phyloP scores from a whole-genome alignment of 805 yeast genomes.

The Tetrapisispora phaffii region DNA sequence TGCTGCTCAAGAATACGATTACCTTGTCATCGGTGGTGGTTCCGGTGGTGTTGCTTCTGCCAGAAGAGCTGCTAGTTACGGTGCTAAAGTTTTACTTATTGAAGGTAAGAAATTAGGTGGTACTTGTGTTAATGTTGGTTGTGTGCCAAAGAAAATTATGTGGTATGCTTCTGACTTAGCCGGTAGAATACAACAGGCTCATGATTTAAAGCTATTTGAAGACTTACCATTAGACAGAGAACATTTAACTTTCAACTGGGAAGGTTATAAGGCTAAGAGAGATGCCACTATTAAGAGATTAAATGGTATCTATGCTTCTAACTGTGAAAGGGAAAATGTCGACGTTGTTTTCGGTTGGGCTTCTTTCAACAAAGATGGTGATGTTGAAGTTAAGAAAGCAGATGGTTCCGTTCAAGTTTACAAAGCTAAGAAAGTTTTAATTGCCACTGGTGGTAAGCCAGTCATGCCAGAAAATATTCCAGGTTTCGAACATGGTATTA shows the following conservation, averaged over 20 bases:
- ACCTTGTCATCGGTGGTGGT: slow-evolving; percentile 96
- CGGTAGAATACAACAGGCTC: slow-evolving; percentile 58
- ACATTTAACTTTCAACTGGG: slow-evolving; percentile 70
- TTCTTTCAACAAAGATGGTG: slow-evolving; percentile 55
- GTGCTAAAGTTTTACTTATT: slow-evolving; percentile 75
- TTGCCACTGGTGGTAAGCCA: slow-evolving; percentile 93
- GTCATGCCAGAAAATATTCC: slow-evolving; percentile 54
- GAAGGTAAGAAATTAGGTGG: slow-evolving; percentile 88
- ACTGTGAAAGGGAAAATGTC: slow-evolving; percentile 80
- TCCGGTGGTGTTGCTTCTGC: slow-evolving; percentile 99
- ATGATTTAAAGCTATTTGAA: slow-evolving; percentile 71
- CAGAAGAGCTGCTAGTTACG: slow-evolving; percentile 89
- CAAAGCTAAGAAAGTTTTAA: slow-evolving; percentile 72
- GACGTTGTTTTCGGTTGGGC: slow-evolving; percentile 84
- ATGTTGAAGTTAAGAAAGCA: slow-evolving; percentile 65
- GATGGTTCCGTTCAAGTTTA: slow-evolving; percentile 51
- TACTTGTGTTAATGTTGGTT: slow-evolving; percentile 97
- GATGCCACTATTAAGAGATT: slow-evolving; percentile 83
- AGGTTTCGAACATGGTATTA: slow-evolving; percentile 76
- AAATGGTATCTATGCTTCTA: slow-evolving; percentile 88
- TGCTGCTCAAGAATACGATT: slow-evolving; percentile 50
- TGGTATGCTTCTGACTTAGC: slow-evolving; percentile 96
- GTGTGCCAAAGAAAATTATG: slow-evolving; percentile 98
- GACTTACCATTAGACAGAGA: slow-evolving; percentile 41
- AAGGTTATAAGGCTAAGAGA: slow-evolving; percentile 68